A percentile compares a stretch with the other conserved stretches of the same genome.
Evolutionary conservation across 2,329 filamentous ascomycete genomes (phyloP).

Genomic region (Penicillium vulpinum): DNA sequence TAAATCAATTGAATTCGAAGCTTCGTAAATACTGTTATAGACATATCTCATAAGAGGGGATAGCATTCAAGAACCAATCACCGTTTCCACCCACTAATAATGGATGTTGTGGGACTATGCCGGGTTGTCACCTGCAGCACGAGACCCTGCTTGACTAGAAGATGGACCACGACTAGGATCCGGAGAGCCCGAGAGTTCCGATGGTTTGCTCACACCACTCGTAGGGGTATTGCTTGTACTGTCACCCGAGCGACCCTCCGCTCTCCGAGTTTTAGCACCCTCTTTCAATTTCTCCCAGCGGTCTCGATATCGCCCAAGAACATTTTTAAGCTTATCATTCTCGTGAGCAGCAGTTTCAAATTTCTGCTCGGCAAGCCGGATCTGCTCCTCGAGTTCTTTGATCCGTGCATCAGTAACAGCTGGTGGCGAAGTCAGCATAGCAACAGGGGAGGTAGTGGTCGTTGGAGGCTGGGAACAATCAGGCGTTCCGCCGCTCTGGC

Average conservation of each 20-base stretch:
- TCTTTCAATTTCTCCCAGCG: constrained; percentile 70
- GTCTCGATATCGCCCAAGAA: constrained; percentile 59
- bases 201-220: constrained; percentile 1
- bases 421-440: constrained; percentile 19
- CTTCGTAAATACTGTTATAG: neutral
- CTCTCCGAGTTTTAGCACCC: constrained; percentile 52
- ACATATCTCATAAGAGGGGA: neutral
- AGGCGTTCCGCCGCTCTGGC: constrained; percentile 35
- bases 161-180: constrained; percentile 4
- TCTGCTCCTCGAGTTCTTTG: constrained; percentile 67
- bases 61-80: neutral
- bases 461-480: constrained; percentile 36
- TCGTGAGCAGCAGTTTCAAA: constrained; percentile 63
- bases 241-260: constrained; percentile 24
- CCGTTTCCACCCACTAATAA: neutral
- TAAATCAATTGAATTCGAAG: neutral
- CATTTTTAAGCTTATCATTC: constrained; percentile 59
- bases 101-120: neutral
- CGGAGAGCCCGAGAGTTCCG: constrained; percentile 14
- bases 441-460: constrained; percentile 26
- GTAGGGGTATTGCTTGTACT: constrained; percentile 11
- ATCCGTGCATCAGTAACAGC: constrained; percentile 52
- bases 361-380: constrained; percentile 59
- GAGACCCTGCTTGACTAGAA: neutral
- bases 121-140: neutral